Conservation (phyloP, 805 yeast genomes). For the Cyberlindnera veronae region DNA sequence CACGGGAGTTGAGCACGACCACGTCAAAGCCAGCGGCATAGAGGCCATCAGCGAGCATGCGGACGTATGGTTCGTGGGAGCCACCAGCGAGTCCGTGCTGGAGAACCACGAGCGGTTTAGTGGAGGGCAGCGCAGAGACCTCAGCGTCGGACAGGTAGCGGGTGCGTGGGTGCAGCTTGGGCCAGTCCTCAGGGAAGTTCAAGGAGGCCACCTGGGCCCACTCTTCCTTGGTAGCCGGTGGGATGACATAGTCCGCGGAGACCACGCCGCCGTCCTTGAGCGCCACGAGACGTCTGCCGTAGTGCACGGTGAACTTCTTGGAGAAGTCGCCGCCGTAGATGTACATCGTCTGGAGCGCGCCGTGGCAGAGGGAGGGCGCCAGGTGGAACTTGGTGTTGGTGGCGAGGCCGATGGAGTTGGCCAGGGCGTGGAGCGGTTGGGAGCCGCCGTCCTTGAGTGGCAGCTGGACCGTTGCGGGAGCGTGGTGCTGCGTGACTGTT, state of each 20-base stretch:
- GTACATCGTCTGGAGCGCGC: constrained; percentile 74
- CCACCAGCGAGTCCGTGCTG: constrained; percentile 80
- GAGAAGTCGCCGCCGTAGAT: constrained; percentile 54
- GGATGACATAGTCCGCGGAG: constrained; percentile 69
- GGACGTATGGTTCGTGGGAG: constrained; percentile 68
- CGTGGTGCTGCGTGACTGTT: constrained; percentile 22
- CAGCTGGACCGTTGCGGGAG: constrained; percentile 26
- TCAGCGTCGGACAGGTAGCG: constrained; percentile 52
- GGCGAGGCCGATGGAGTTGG: constrained; percentile 38
- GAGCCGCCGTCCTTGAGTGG: constrained; percentile 19
- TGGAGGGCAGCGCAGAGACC: constrained; percentile 30
- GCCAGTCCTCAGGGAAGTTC: constrained; percentile 51
- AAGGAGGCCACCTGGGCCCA: constrained; percentile 32
- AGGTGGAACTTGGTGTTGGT: constrained; percentile 49
- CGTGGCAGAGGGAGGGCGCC: constrained; percentile 64
- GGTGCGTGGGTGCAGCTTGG: constrained; percentile 65
- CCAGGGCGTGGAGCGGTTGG: constrained; percentile 20
- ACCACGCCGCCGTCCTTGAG: constrained; percentile 68
- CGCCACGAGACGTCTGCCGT: constrained; percentile 64
- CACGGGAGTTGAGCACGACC: constrained; percentile 65
- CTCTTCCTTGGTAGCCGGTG: constrained; percentile 30
- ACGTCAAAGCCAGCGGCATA: constrained; percentile 49
- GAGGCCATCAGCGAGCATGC: constrained; percentile 48
- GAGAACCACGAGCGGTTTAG: constrained; percentile 56
- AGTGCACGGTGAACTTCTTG: constrained; percentile 54